Base-by-base conservation (phyloP, 495 filamentous ascomycete species). In the Amorphotheca resinae region DNA sequence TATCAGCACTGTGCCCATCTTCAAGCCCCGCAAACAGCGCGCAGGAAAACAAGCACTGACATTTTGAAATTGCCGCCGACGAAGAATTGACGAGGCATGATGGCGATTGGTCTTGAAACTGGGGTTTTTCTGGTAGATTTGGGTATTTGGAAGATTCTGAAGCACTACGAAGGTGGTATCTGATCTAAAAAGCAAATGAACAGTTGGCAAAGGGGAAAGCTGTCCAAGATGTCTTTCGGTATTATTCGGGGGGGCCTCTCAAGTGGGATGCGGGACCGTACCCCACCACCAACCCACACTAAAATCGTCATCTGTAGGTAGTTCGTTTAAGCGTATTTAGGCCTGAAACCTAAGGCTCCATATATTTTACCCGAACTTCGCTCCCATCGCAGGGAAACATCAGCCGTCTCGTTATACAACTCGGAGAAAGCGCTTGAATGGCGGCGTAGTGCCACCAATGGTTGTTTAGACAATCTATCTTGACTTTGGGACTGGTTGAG, bases 41-140 rank as follows among this genome's bases (percentile, higher is more conserved):
- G 41, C 14, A 15, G n/a, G n/a, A n/a, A n/a, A n/a, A 40, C 26
- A 21, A 12, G n/a, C 20, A 66, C 73, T 41, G 62, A 89, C 87
- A 94, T 95, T 73, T 98, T 98, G 74, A 96, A 96, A 78, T 96
- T 98, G 60, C 91, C 91, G 63, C 91, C 91, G 61, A 98, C 86
- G 68, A 98, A 95, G 76, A 95, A 98, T 79, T 87, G 82, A 72
- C 91, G 89, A 68, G 77, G 71, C 87, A 93, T 95, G 57, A 36
- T 76, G 51, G 49, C 47, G 42, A 39, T 41, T 42, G 35, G 6
- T 28, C 18, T 41, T 34, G 15, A 41, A 22, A 38, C 8, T 37
- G 15, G 28, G 18, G 40, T 28, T 35, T 9, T 33, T 34, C 32
- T 37, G 21, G 33, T 28, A 11, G 9, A 40, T 44, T 42, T 40